Evolutionary conservation across 2,329 filamentous ascomycete species (phyloP), one percentile per base, ranked within the genome.

Genomic region (Sclerotinia glacialis): DNA sequence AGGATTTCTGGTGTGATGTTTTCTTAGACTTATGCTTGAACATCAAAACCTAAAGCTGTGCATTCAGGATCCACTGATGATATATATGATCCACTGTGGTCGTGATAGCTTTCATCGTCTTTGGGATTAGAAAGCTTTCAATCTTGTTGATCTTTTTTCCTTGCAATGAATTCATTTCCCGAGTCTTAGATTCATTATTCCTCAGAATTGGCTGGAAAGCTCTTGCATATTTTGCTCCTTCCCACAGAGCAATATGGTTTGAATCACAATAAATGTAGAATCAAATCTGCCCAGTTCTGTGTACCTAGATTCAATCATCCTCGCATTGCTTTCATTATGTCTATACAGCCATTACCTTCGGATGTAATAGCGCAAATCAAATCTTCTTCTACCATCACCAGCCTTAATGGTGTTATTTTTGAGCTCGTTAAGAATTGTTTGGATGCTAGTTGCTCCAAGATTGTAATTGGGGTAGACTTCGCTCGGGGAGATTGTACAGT

Each of bases 401-500:
- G 87, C 54, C 81, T 98, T 42, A 89, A 89, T 72, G 84, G 80
- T 34, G 92, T 91, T 5, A 80, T 91, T 18, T 80, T 86, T 65
- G 91, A 90, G 55, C 83, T 98, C 12, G 72, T 96, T 34, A 87
- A 89, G 76, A 99, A 99, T 76, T 86, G 92, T 0, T 82, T 99
- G 16, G 95, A 99, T 80, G 92, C 93, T 5, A 80, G 80, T 55
- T 89, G 93, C 21, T 83, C 81, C 44, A 89, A 83, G 65, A 79
- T 97, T 69, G 85, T 85, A 64, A 81, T 96, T 65, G 84, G 83
- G 0, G 80, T 97, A 28, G 90, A 97, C 78, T 92, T 92, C 75
- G 77, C 79, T 64, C 87, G 89, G 31, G 94, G 93, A 6, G 86
- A 85, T 71, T 97, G 93, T 77, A 82, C 83, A 0, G 84, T 97